Base-by-base conservation (phyloP, 805 yeast species). In the Ogataea populi-albae region DNA sequence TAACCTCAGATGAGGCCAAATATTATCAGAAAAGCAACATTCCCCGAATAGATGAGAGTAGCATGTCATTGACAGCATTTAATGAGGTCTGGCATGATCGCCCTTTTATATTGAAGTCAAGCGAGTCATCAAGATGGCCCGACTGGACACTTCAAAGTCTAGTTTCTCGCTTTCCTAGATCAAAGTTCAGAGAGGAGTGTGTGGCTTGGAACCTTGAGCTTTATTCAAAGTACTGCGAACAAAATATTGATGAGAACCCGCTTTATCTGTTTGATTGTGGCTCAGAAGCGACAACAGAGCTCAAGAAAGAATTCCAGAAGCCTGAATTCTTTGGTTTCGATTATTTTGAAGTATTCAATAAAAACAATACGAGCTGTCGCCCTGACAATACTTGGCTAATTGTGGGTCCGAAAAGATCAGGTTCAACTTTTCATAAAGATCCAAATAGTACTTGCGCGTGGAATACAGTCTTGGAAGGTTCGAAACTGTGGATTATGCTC, bases 351-450 rank as follows among this genome's bases (percentile, higher is more conserved):
- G 56, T 77, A n/a, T 51, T 58, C 28, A 46, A 45, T 17, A 45
- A 49, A 8, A 50, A 52, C 11, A 43, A 44, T 4, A 36, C 54
- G 12, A 59, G 62, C 11, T 79, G 84, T 48, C 66, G 96, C 32
- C 97, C 97, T 1, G 96, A 88, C 58, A 82, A 84, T 56, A 74
- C 91, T n/a, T 88, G 97, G 97, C 64, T 88, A 16, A 89, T 89
- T 30, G 71, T 84, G 6, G 97, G 97, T 0, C 88, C 95, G 2
- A 67, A 64, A 15, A 61, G 94, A 32, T 78, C 87, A 6, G 97
- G 96, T 0, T 85, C 95, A 1, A 83, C 94, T 0, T 88, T 87
- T 59, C 97, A 88, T 58, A 88, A 89, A 50, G 97, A 88, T 53
- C 97, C 97, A 6, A 88, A 88, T 55, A 75, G 77, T 29, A 89